Percentiles rank a stretch among this genome's conserved stretches.
These are phyloP conservation scores for Henningerozyma blattae DNA, from an alignment of 805 yeast genomes.

Conservation along the genomic window DNA sequence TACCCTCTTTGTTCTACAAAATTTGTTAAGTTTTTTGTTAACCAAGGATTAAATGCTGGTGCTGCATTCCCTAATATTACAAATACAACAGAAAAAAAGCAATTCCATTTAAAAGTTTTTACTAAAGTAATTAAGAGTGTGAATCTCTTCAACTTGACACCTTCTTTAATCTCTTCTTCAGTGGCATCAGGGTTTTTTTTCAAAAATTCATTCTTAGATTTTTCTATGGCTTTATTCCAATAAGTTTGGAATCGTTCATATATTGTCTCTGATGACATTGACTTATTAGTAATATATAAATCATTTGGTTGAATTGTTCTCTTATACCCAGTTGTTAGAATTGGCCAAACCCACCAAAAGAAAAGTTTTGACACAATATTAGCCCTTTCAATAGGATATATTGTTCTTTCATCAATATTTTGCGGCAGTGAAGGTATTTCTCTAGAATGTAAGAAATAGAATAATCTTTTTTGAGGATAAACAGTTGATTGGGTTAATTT, in stretches of 20 bases:
- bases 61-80: no score
- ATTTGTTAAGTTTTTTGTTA: constrained; percentile 50
- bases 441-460: constrained; percentile 38
- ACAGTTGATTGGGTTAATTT: constrained; percentile 24
- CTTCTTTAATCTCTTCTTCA: constrained; percentile 29
- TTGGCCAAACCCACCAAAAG: constrained; percentile 58
- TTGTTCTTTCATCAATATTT: constrained; percentile 34
- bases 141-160: no score
- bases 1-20: constrained; percentile 43
- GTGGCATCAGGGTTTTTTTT: constrained; percentile 25
- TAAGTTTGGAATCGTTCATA: constrained; percentile 25
- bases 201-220: background rate
- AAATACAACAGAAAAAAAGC: constrained; percentile 27
- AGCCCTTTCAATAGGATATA: constrained; percentile 35
- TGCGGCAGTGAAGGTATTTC: constrained; percentile 38
- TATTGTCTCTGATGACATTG: constrained; percentile 31
- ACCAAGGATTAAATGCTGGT: constrained; percentile 55
- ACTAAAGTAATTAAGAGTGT: constrained; percentile 64
- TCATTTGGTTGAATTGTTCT: constrained; percentile 58
- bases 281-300: constrained; percentile 35
- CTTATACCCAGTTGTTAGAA: constrained; percentile 55
- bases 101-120: constrained; percentile 35
- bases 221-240: background rate
- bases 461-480: constrained; percentile 33
- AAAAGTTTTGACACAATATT: constrained; percentile 33